Evolutionary conservation across 768 basidiomycete species (phyloP).

Genomic region (Clitopilus passeckerianus): DNA sequence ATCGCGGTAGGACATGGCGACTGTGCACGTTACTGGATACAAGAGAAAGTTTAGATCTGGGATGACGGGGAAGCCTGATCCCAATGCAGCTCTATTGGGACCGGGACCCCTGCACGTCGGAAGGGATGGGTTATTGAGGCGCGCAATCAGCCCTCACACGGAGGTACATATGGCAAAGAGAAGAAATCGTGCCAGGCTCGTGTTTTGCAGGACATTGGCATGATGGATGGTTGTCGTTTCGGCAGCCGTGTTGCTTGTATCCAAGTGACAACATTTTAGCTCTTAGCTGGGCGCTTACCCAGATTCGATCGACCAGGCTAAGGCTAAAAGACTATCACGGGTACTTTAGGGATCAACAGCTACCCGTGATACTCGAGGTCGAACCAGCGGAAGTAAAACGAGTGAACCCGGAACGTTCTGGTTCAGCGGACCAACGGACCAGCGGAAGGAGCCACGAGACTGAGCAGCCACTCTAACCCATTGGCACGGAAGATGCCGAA

Average conservation of each 20-base stretch:
- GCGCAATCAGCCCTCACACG: background rate
- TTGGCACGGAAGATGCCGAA: too few species aligned
- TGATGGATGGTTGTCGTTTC: background rate
- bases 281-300: background rate
- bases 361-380: background rate
- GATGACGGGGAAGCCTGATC: slow-evolving; percentile 14
- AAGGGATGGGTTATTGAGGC: background rate
- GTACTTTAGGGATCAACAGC: background rate
- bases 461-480: too few species aligned
- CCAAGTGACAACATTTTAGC: background rate
- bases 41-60: slow-evolving; percentile 18
- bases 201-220: background rate
- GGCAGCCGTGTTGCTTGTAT: background rate
- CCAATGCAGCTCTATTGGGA: background rate
- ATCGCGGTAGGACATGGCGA: slow-evolving; percentile 24
- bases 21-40: slow-evolving; percentile 22
- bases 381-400: too few species aligned
- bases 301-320: background rate
- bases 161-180: background rate
- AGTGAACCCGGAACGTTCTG: background rate
- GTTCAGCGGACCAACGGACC: background rate
- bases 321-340: background rate
- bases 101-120: background rate
- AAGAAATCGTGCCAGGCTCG: background rate
- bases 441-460: too few species aligned